Evolutionary conservation across 805 yeast species (phyloP), one percentile per base, ranked within the genome.

Genomic region (Kazachstania martiniae): DNA sequence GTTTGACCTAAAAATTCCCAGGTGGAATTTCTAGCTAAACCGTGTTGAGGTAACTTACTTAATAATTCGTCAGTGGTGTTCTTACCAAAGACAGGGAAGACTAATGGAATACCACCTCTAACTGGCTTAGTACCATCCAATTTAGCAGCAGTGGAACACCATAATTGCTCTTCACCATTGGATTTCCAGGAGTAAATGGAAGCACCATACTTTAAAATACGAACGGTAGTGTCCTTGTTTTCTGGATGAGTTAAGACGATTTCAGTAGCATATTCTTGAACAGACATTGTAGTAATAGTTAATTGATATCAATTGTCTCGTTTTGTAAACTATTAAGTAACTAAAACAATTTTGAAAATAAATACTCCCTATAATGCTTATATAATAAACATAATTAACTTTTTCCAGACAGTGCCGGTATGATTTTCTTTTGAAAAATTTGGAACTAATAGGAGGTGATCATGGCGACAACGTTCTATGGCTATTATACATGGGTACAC

Each of bases 1-100:
- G 79, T 73, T 59, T 85, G 89, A 24, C 98, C 98, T 39, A 91
- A 65, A 46, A 87, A 83, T 57, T 91, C 96, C 98, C 98, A 91
- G 3, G 68, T 62, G 10, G 89, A 77, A 56, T 73, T 79, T 58
- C 98, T 70, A 13, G 95, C 98, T 62, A 91, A 82, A 2, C 98
- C 98, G 54, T 91, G 98, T 62, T 91, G 97, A 13, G 96, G 96
- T 42, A 91, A 69, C 22, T 68, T 56, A 32, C 63, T 66, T 25
- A 86, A 72, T 23, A 62, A 60, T 3, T 82, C 81, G 35, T 63
- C 67, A 6, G 70, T 65, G 21, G 66, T 64, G 42, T 76, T 57
- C 43, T 74, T 86, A 38, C 98, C 97, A 49, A 82, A 82, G 2
- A 79, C 83, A 2, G 98, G 98, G 68, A 91, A 91, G 7, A 89